Base-by-base conservation (phyloP, 1,139 yeast species). In the Nakaseomyces nivariensis region DNA sequence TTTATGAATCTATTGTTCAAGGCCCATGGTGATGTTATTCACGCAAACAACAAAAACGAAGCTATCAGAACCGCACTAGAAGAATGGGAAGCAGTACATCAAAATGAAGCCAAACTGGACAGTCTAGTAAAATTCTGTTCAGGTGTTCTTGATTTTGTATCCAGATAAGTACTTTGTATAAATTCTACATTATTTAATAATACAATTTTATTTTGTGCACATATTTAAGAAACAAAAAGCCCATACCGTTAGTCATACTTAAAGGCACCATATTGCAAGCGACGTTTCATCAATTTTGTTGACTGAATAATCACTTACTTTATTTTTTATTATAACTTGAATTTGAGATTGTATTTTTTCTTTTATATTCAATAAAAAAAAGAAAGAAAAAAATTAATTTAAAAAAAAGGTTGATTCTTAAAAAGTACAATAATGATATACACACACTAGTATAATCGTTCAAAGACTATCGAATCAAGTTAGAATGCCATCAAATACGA, bases 21-120 rank as follows among this genome's bases (percentile, higher is more conserved):
- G 62, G 77, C 76, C 48, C 98, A 94, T 64, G 92, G 92, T 25
- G 98, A 92, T 66, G 81, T 87, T 5, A 69, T 90, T 31, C 79
- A 81, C 56, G 73, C 69, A 32, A 71, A 73, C 51, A 63, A 67
- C 42, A 68, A 69, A 2, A 65, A 67, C 17, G 75, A 72, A 56
- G 13, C 41, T 9, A 68, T 81, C 37, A 68, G 67, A 41, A 65
- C 62, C 1, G 76, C 79, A 0, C 66, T 88, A 46, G 69, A 69
- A 11, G 57, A 60, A 9, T 82, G 87, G 86, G 70, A 72, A 48
- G 58, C 55, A 1, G 68, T 62, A 25, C 83, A 81, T 56, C 58
- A 62, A 25, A 76, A 73, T 49, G 72, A 74, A 41, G 72, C 71
- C 10, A 72, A 74, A 32, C 67, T 92, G 60, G 95, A 88, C 58